These are phyloP conservation scores for Lecanicillium sp. DNA, from an alignment of 2,329 filamentous ascomycete genomes.

Conservation along the genomic window DNA sequence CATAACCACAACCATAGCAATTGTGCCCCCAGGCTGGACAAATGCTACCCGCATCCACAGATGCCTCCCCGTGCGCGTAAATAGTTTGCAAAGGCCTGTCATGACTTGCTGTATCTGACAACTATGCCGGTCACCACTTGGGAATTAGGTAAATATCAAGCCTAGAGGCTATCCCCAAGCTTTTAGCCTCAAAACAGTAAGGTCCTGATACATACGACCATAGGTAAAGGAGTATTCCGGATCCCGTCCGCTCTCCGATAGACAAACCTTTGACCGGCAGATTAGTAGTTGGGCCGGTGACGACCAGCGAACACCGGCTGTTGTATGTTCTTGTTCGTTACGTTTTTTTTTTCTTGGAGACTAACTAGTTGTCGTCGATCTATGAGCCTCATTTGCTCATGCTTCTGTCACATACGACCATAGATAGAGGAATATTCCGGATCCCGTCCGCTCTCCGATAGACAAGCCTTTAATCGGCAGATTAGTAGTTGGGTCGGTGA, in stretches of 20 bases:
- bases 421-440: background rate
- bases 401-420: background rate
- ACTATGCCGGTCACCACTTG: too few species aligned
- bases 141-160: too few species aligned
- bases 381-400: too few species aligned
- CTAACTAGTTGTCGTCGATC: too few species aligned
- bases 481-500: conserved; percentile 6
- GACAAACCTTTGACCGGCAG: conserved; percentile 2
- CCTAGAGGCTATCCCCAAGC: too few species aligned
- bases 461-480: background rate
- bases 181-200: too few species aligned
- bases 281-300: conserved; percentile 6
- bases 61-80: too few species aligned
- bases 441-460: conserved; percentile 4
- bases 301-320: conserved; percentile 5
- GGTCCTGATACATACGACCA: conserved; percentile 1
- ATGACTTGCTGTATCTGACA: too few species aligned
- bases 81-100: too few species aligned
- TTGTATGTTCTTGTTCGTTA: background rate
- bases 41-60: too few species aligned
- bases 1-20: too few species aligned
- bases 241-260: conserved; percentile 4
- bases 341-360: background rate
- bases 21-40: too few species aligned
- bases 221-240: background rate